Percentiles rank a stretch among this genome's conserved stretches.
These are phyloP conservation scores for Solanum bukasovii DNA, from an alignment of 257 asterid species.

Conservation along the genomic window DNA sequence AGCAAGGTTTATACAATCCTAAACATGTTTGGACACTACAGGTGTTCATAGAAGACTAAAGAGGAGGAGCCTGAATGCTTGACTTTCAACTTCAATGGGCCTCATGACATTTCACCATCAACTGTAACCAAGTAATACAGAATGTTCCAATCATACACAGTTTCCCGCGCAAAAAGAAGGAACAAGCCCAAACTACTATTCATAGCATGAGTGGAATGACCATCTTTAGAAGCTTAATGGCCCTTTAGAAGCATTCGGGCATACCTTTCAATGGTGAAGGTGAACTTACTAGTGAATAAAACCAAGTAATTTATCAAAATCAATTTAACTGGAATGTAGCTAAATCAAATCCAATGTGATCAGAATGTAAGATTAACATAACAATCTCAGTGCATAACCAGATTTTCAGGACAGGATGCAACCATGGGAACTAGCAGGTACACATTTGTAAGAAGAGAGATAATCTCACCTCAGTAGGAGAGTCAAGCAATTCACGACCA, in stretches of 20 bases:
- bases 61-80: neutral
- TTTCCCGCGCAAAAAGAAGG: neutral
- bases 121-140: neutral
- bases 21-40: neutral
- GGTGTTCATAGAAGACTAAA: neutral
- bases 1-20: neutral
- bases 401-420: neutral
- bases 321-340: neutral
- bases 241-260: neutral
- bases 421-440: neutral
- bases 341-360: neutral
- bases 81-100: neutral
- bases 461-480: constrained; percentile 48
- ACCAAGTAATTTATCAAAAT: neutral
- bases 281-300: neutral
- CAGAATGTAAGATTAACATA: neutral
- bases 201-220: neutral
- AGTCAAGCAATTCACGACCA: constrained; percentile 59
- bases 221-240: neutral
- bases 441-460: neutral
- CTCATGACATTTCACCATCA: neutral
- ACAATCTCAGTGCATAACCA: neutral
- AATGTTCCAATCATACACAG: neutral
- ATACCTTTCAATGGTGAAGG: neutral
- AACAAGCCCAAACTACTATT: neutral